A percentile compares a stretch with the other conserved stretches of the same genome.
These are phyloP conservation scores for Cardamine occulta DNA, from an alignment of 345 rosid genomes.

Conservation along the genomic window DNA sequence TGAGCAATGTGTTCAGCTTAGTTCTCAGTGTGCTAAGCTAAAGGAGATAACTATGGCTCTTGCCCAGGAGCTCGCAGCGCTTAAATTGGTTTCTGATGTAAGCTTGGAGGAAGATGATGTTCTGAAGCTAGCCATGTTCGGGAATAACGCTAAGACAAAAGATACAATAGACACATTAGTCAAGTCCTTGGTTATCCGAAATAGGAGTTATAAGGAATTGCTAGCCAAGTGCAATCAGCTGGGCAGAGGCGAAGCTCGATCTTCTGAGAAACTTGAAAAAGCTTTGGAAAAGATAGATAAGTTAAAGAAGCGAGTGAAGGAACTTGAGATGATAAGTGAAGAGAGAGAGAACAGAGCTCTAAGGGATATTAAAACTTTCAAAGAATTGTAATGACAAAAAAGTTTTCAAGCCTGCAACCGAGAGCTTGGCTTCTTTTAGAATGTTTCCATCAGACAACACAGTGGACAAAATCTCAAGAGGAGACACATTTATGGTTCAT, in stretches of 20 bases:
- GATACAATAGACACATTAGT: slow-evolving; percentile 76
- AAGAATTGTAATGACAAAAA: slow-evolving; percentile 41
- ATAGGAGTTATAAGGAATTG: slow-evolving; percentile 89
- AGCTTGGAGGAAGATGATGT: slow-evolving; percentile 81
- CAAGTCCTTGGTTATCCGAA: slow-evolving; percentile 74
- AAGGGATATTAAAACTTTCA: slow-evolving; percentile 63
- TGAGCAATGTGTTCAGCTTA: slow-evolving; percentile 65
- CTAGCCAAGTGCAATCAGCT: slow-evolving; percentile 85
- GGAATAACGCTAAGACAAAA: slow-evolving; percentile 62
- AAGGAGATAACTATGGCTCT: slow-evolving; percentile 75
- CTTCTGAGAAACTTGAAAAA: slow-evolving; percentile 68
- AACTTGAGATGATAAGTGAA: slow-evolving; percentile 65
- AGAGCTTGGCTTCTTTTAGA: slow-evolving; percentile 36
- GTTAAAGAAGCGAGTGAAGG: slow-evolving; percentile 74
- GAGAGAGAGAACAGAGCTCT: slow-evolving; percentile 65
- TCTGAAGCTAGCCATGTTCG: slow-evolving; percentile 73
- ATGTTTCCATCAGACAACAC: slow-evolving; percentile 35
- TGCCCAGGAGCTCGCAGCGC: slow-evolving; percentile 89
- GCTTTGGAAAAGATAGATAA: slow-evolving; percentile 69
- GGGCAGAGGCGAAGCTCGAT: slow-evolving; percentile 86
- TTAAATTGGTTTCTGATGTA: slow-evolving; percentile 79
- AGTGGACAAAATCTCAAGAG: slow-evolving; percentile 31
- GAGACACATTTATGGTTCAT: no score
- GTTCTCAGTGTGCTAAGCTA: slow-evolving; percentile 54
- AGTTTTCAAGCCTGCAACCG: slow-evolving; percentile 16